Evolutionary conservation across 257 asterid genomes (phyloP).

Genomic region (Henckelia pumila): DNA sequence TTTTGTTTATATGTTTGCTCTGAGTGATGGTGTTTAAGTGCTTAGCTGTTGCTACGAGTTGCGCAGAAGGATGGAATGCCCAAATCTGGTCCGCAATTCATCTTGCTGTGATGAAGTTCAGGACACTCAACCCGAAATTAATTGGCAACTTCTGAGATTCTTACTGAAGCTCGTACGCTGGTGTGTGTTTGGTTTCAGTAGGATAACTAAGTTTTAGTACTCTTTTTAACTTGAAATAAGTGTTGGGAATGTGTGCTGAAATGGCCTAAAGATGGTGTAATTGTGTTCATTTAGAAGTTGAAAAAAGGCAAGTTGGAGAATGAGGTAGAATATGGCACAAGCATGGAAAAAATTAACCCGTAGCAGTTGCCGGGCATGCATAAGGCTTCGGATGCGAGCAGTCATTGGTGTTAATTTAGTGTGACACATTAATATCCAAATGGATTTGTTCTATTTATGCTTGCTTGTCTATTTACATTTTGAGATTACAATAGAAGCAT

Average conservation of each 20-base stretch:
- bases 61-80: background rate
- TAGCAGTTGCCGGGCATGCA: background rate
- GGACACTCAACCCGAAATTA: conserved; percentile 11
- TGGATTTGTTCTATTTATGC: background rate
- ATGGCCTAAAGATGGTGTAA: background rate
- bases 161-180: conserved; percentile 16
- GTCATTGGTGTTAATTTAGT: no score
- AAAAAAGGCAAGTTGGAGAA: background rate
- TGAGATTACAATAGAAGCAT: conserved; percentile 23
- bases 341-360: background rate
- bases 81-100: background rate
- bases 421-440: background rate
- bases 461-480: conserved; percentile 2
- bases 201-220: background rate
- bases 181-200: background rate
- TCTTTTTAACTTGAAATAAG: background rate
- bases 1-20: background rate
- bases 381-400: background rate
- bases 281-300: background rate
- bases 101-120: background rate
- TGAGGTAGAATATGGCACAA: background rate
- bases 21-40: background rate
- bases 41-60: background rate
- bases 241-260: background rate
- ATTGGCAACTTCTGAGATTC: conserved; percentile 5